phyloP scores from a whole-genome alignment of 345 rosid genomes.

The Eutrema yunnanense region DNA sequence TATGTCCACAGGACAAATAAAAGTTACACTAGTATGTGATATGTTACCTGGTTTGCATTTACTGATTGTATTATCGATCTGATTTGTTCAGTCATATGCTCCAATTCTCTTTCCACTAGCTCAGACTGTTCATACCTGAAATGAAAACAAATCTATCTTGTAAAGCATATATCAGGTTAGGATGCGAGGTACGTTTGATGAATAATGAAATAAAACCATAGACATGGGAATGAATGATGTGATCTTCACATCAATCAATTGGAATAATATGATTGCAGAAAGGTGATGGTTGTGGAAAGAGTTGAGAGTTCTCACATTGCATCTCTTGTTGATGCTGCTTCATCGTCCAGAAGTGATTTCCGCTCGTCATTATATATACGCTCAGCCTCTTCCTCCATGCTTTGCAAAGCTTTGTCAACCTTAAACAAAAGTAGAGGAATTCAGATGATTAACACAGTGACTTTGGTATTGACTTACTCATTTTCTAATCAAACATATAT shows the following conservation, averaged over 20 bases:
- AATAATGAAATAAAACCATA: neutral
- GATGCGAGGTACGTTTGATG: neutral
- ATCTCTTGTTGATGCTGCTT: constrained; percentile 95
- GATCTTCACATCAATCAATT: neutral
- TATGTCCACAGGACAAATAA: neutral
- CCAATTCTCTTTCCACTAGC: constrained; percentile 82
- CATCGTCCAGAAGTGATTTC: constrained; percentile 76
- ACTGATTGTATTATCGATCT: constrained; percentile 77
- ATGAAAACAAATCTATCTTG: constrained; percentile 5
- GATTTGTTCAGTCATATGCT: constrained; percentile 89
- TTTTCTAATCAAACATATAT: neutral
- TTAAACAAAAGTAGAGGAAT: constrained; percentile 11
- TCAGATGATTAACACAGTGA: neutral
- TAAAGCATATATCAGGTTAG: neutral
- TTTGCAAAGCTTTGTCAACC: constrained; percentile 91
- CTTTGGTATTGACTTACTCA: neutral
- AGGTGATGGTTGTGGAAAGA: neutral
- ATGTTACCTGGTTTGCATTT: constrained; percentile 67
- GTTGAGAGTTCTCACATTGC: constrained; percentile 65
- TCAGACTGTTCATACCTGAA: constrained; percentile 93
- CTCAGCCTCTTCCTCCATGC: constrained; percentile 93
- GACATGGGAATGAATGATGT: neutral
- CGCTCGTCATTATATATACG: constrained; percentile 84
- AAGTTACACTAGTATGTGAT: neutral
- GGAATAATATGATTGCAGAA: neutral